phyloP scores from a whole-genome alignment of 495 filamentous ascomycete genomes.

The Hypoxylon rickii region DNA sequence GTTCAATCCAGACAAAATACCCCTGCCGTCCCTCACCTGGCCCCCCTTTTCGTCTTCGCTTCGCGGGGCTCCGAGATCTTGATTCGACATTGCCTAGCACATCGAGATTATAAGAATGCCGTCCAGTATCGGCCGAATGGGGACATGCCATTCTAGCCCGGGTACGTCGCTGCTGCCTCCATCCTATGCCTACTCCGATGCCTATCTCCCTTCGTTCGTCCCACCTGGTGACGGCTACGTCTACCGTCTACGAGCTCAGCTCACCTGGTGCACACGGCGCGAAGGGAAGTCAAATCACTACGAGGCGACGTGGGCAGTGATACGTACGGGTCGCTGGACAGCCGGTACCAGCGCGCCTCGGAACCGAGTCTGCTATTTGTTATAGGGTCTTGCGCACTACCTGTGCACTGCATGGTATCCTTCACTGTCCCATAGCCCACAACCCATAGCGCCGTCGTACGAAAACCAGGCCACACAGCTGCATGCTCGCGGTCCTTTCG shows the following conservation, averaged over 20 bases:
- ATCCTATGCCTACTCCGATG: not conserved
- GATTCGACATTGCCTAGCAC: slow-evolving; percentile 34
- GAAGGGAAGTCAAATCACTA: slow-evolving; percentile 15
- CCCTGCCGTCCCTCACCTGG: slow-evolving; percentile 32
- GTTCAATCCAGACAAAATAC: slow-evolving; percentile 23
- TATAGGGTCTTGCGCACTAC: slow-evolving; percentile 21
- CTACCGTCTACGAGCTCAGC: slow-evolving; percentile 3
- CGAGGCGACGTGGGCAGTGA: slow-evolving; percentile 18
- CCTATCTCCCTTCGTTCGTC: slow-evolving; percentile 20
- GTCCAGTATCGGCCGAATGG: slow-evolving; percentile 28
- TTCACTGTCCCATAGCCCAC: slow-evolving; percentile 4
- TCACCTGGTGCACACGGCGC: slow-evolving; percentile 18
- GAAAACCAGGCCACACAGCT: slow-evolving; percentile 17
- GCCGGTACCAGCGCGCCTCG: slow-evolving; percentile 7
- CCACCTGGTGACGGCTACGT: slow-evolving; percentile 10
- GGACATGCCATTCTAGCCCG: slow-evolving; percentile 19
- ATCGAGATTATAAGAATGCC: slow-evolving; percentile 38
- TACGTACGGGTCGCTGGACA: slow-evolving; percentile 26
- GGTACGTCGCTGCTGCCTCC: slow-evolving; percentile 2
- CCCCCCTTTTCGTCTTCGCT: slow-evolving; percentile 28
- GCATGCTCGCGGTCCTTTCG: slow-evolving; percentile 7
- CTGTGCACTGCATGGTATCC: slow-evolving; percentile 17
- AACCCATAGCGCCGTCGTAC: slow-evolving; percentile 18
- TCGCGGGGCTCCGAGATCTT: slow-evolving; percentile 26
- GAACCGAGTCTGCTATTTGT: slow-evolving; percentile 12